A percentile compares a stretch with the other conserved stretches of the same genome.
Evolutionary conservation across 1,284 basidiomycete genomes (phyloP).

Genomic region (Spongiforma sp.): DNA sequence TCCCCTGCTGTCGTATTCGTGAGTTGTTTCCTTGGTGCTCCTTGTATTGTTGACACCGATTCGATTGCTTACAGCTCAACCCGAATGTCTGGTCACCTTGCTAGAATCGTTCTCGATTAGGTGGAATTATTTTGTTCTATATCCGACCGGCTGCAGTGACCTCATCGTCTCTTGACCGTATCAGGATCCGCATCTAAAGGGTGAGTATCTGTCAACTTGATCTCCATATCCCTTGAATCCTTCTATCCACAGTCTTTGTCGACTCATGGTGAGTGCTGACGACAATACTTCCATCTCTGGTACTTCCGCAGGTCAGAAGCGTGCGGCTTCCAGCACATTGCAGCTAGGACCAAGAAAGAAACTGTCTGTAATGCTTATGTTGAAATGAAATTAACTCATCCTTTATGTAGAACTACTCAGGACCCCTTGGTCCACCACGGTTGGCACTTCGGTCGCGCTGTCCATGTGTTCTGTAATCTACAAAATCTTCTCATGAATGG

Average conservation of each 20-base stretch:
- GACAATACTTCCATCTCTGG: background rate
- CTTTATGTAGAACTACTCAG: constrained; percentile 1
- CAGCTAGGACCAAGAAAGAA: background rate
- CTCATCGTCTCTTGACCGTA: too few species aligned
- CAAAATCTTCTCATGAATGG: background rate
- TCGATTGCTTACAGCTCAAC: background rate
- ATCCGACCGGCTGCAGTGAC: background rate
- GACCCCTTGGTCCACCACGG: too few species aligned
- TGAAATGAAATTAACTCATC: background rate
- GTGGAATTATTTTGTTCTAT: background rate
- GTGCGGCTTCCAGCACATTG: background rate
- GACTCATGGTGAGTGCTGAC: background rate
- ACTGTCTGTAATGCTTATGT: background rate
- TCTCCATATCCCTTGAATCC: background rate
- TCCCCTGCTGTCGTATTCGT: too few species aligned
- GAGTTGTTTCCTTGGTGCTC: too few species aligned
- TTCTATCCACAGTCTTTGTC: background rate
- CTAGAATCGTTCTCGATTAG: background rate
- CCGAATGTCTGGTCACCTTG: background rate
- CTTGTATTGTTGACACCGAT: too few species aligned
- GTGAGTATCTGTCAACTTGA: background rate
- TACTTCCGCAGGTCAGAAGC: background rate
- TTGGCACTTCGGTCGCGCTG: constrained; percentile 12
- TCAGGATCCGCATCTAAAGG: too few species aligned
- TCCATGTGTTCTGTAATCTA: too few species aligned